These are phyloP conservation scores for Piromyces sp. DNA, from an alignment of 192 early-diverging fungal species.

Conservation along the genomic window DNA sequence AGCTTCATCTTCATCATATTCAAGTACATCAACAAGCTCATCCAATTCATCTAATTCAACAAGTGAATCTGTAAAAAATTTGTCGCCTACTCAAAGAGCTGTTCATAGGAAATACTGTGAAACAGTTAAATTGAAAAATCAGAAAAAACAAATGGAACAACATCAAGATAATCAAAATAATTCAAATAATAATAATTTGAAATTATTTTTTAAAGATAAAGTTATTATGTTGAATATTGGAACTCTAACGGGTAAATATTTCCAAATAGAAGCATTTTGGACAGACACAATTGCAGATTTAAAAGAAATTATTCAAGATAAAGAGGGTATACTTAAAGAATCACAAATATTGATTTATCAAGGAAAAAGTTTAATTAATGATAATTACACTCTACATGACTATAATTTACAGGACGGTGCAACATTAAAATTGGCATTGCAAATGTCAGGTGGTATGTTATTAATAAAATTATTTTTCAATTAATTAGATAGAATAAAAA, in stretches of 20 bases:
- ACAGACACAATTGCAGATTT: neutral
- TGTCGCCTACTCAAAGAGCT: neutral
- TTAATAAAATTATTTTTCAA: no score
- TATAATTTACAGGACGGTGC: neutral
- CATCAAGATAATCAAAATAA: neutral
- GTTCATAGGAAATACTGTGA: neutral
- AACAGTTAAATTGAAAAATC: neutral
- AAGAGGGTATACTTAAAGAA: neutral
- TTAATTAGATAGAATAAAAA: no score
- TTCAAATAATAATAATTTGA: neutral
- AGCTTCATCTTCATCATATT: neutral
- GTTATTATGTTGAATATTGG: neutral
- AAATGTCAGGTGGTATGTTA: neutral
- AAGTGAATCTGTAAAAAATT: neutral
- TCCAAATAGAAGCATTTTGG: neutral
- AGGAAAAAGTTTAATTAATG: neutral
- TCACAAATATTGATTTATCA: neutral
- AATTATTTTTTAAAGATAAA: neutral
- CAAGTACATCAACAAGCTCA: neutral
- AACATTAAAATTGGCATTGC: neutral
- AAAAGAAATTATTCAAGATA: neutral
- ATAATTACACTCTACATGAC: neutral
- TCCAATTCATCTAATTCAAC: neutral
- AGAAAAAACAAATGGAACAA: neutral
- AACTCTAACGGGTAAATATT: neutral